Evolutionary conservation across 306 rosid genomes (phyloP).

Genomic region (Psophocarpus tetragonolobus): DNA sequence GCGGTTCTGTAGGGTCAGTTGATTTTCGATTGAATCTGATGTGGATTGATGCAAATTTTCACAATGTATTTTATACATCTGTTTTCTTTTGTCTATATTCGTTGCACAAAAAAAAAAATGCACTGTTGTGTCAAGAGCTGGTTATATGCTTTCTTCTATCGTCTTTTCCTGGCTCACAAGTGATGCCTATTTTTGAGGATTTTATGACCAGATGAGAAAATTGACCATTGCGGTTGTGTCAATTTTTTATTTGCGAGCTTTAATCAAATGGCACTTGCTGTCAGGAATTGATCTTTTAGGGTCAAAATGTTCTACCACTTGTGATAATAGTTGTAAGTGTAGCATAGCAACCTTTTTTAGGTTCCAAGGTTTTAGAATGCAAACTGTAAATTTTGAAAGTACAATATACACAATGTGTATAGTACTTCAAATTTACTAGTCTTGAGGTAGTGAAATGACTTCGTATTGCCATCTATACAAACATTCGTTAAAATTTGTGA

Average conservation of each 20-base stretch:
- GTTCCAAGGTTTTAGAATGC: not conserved
- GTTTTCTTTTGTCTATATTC: conserved; percentile 27
- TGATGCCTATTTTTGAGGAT: conserved; percentile 15
- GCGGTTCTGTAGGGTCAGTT: conserved; percentile 96
- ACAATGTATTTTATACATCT: not conserved
- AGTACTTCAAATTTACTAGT: conserved; percentile 21
- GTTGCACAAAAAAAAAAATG: conserved; percentile 47
- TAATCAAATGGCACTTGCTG: not conserved
- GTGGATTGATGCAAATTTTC: conserved; percentile 5
- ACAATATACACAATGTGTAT: conserved; percentile 12
- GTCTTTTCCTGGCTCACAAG: conserved; percentile 2
- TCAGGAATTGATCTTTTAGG: not conserved
- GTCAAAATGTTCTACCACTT: not conserved
- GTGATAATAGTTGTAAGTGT: conserved; percentile 15
- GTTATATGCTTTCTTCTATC: conserved; percentile 4
- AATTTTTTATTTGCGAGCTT: conserved; percentile 3
- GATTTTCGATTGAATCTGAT: conserved; percentile 32
- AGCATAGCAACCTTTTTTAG: not conserved
- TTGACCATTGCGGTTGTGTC: not conserved
- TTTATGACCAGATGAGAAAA: not conserved
- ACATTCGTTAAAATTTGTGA: conserved; percentile 16
- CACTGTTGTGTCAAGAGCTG: conserved; percentile 44
- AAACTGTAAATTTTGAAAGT: not conserved
- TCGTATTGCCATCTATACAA: not conserved
- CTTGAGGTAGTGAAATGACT: not conserved